A percentile compares a stretch with the other conserved stretches of the same genome.
Evolutionary conservation across 2,329 filamentous ascomycete species (phyloP).

Genomic region (Colletotrichum horii): DNA sequence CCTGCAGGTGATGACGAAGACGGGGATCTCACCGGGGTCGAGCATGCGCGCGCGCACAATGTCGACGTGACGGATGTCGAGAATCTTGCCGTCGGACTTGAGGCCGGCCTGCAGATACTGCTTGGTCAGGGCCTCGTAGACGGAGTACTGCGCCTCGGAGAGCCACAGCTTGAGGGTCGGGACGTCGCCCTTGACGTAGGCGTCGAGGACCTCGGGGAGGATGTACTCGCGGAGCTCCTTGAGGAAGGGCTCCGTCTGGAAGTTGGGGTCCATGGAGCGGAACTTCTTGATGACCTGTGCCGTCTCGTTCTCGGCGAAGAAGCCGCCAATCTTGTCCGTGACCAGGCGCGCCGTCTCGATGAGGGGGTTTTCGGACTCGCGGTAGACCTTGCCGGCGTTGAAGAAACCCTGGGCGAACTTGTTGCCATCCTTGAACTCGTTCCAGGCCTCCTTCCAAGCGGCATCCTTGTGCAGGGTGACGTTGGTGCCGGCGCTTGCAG

Average conservation of each 20-base stretch:
- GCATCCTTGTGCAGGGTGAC: conserved; percentile 96
- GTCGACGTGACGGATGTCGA: conserved; percentile 95
- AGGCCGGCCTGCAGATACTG: conserved; percentile 94
- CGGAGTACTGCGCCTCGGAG: conserved; percentile 92
- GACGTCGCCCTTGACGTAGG: conserved; percentile 95
- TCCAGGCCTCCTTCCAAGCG: conserved; percentile 98
- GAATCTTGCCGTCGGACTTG: conserved; percentile 91
- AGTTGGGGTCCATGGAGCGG: conserved; percentile 91
- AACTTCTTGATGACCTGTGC: conserved; percentile 98
- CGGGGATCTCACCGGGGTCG: conserved; percentile 86
- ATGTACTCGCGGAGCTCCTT: conserved; percentile 98
- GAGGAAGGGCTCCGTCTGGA: conserved; percentile 94
- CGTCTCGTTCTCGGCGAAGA: conserved; percentile 98
- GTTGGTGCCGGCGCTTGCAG: conserved; percentile 83
- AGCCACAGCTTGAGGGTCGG: conserved; percentile 94
- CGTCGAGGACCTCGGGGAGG: conserved; percentile 93
- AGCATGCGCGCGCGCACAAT: conserved; percentile 81
- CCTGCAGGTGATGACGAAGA: conserved; percentile 95
- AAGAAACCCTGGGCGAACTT: conserved; percentile 89
- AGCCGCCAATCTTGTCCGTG: conserved; percentile 89
- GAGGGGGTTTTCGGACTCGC: conserved; percentile 96
- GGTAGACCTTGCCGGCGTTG: conserved; percentile 83
- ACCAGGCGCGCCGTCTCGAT: conserved; percentile 93
- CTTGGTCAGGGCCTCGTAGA: conserved; percentile 95
- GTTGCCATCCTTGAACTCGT: conserved; percentile 89